phyloP scores from a whole-genome alignment of 2,329 filamentous ascomycete species.

The Exophiala sideris region DNA sequence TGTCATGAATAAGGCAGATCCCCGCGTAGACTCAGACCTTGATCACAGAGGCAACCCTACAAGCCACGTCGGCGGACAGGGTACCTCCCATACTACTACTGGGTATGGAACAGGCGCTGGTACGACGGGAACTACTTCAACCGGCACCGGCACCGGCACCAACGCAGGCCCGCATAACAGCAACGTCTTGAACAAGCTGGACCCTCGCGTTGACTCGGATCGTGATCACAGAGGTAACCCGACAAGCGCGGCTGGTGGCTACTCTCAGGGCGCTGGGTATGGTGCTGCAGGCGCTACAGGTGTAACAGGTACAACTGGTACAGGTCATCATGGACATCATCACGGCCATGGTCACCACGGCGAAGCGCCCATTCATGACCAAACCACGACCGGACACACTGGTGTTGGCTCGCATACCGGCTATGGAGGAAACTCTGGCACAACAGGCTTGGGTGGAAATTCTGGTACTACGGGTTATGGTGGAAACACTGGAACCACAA shows the following conservation, averaged over 20 bases:
- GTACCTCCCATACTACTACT: constrained; percentile 4
- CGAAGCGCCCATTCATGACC: too few relatives aligned
- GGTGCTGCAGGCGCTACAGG: neutral
- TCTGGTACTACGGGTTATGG: neutral
- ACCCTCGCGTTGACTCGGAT: constrained; percentile 30
- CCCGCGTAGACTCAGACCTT: constrained; percentile 32
- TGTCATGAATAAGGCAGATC: constrained; percentile 40
- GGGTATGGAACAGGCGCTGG: neutral
- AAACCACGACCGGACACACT: too few relatives aligned
- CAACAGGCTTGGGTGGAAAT: neutral
- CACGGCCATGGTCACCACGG: too few relatives aligned
- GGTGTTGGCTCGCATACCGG: neutral
- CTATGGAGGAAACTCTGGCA: constrained; percentile 1
- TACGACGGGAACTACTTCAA: constrained; percentile 17
- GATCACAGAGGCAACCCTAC: constrained; percentile 19
- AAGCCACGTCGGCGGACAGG: constrained; percentile 12
- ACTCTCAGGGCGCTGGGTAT: neutral
- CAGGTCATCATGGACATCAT: too few relatives aligned
- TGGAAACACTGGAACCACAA: constrained; percentile 9
- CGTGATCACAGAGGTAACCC: constrained; percentile 14
- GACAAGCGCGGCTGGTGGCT: neutral
- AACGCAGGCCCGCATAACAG: constrained; percentile 19
- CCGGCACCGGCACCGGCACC: constrained; percentile 22
- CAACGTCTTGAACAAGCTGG: constrained; percentile 44
- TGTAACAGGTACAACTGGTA: too few relatives aligned